Base-by-base conservation (phyloP, 1,284 basidiomycete species). In the Anthracocystis setariae region DNA sequence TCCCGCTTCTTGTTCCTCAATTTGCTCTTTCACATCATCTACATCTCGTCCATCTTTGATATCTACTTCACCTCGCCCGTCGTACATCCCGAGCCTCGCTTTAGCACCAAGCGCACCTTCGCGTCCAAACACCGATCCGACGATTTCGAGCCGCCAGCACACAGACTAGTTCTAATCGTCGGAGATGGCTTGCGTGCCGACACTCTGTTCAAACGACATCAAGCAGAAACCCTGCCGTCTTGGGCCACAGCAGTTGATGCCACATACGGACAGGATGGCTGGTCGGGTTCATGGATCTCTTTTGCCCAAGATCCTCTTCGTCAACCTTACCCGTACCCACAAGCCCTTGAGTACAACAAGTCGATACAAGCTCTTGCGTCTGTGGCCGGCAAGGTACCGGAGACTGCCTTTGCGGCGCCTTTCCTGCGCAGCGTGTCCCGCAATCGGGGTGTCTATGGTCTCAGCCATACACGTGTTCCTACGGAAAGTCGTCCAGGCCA, bases 401-500 rank as follows among this genome's bases (percentile, higher is more conserved):
- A 52, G 1, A 25, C 29, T 5, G 76, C 68, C 8, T 76, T 65
- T 49, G 79, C 91, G 17, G 93, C 92, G 3, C 93, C 92, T 0
- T 86, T 91, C 82, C 81, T 94, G 27, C 87, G 90, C 45, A 87
- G 92, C 45, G 86, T 87, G 0, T 87, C 91, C 71, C 84, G 83
- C 7, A 86, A 89, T 8, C 44, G 77, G 46, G 92, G 92, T 13
- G 89, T 89, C 1, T 94, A 90, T 83, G 92, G 92, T 2, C 86
- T 94, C 29, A 92, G 90, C 12, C 92, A 94, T 79, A 94, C 93
- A 0, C 86, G 89, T 44, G 92, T 94, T 2, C 92, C 92, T 13
- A 94, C 93, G 1, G 93, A 94, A 77, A 92, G 90, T 83, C 85
- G 93, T 23, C 92, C 92, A 2, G 93, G 92, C 8, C 93, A 85